Percentiles rank a stretch among this genome's conserved stretches.
Evolutionary conservation across 805 yeast genomes (phyloP).

Genomic region (Candida boleticola): DNA sequence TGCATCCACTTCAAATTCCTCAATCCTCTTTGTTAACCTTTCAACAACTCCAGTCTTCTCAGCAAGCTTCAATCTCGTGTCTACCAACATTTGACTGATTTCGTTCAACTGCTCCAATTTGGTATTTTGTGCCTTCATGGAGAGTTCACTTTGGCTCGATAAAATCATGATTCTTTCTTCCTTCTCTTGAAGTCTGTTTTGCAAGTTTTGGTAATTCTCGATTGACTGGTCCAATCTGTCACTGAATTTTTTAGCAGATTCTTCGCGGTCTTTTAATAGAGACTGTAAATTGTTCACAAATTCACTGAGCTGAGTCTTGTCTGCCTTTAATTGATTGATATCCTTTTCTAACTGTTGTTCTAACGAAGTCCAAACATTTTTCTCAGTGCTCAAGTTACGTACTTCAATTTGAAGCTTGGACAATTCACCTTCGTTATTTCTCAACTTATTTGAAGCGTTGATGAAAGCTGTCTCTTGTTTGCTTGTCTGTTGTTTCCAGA

Average conservation of each 20-base stretch:
- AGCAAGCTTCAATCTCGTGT: slow-evolving; percentile 39
- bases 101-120: slow-evolving; percentile 58
- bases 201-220: slow-evolving; percentile 43
- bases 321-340: slow-evolving; percentile 51
- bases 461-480: slow-evolving; percentile 37
- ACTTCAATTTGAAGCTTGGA: slow-evolving; percentile 46
- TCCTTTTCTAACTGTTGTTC: slow-evolving; percentile 54
- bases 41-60: slow-evolving; percentile 41
- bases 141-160: slow-evolving; percentile 55
- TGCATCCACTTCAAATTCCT: slow-evolving; percentile 5
- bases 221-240: slow-evolving; percentile 48
- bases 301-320: slow-evolving; percentile 56
- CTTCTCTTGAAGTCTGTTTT: slow-evolving; percentile 46
- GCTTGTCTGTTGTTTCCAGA: slow-evolving; percentile 42
- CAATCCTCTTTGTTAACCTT: slow-evolving; percentile 35
- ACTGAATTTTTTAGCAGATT: slow-evolving; percentile 47
- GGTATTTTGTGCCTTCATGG: slow-evolving; percentile 51
- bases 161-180: slow-evolving; percentile 54
- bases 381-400: slow-evolving; percentile 54
- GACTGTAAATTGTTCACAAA: slow-evolving; percentile 60
- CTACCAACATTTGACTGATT: slow-evolving; percentile 43
- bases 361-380: slow-evolving; percentile 44
- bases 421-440: slow-evolving; percentile 47
- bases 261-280: slow-evolving; percentile 59
- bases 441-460: slow-evolving; percentile 46